Conservation (phyloP, 805 yeast genomes). For the Lachancea lanzarotensis region DNA sequence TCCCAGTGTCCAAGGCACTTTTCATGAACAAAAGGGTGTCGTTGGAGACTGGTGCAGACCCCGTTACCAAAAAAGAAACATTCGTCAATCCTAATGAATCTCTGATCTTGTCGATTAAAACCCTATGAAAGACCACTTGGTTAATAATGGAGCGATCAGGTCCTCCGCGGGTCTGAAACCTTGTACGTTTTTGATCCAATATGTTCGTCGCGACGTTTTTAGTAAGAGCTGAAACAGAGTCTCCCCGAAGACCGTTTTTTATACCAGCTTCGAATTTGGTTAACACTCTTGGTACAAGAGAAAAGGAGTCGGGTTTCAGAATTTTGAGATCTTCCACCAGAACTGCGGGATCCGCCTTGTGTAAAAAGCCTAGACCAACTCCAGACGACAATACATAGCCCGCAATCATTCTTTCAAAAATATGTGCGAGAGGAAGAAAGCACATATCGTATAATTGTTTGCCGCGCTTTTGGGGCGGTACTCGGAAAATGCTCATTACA, state of each 20-base stretch:
- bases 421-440: constrained; percentile 55
- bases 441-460: constrained; percentile 32
- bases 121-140: constrained; percentile 27
- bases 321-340: constrained; percentile 52
- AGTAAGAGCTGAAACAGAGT: constrained; percentile 10
- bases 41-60: constrained; percentile 67
- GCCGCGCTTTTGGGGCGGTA: constrained; percentile 21
- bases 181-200: constrained; percentile 19
- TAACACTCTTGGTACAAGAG: constrained; percentile 59
- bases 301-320: constrained; percentile 46
- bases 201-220: constrained; percentile 22
- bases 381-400: constrained; percentile 43
- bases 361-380: constrained; percentile 48
- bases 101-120: constrained; percentile 39
- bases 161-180: constrained; percentile 30
- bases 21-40: constrained; percentile 56
- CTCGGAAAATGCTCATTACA: constrained; percentile 32
- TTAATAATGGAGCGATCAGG: constrained; percentile 36
- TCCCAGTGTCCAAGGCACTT: constrained; percentile 50
- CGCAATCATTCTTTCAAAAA: constrained; percentile 44
- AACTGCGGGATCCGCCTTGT: constrained; percentile 44
- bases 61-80: constrained; percentile 38
- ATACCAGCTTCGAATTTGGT: constrained; percentile 57
- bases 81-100: constrained; percentile 44
- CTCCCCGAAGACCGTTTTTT: constrained; percentile 34